Conservation (phyloP, 2,329 filamentous ascomycete species). For the Apiospora malaysiana region DNA sequence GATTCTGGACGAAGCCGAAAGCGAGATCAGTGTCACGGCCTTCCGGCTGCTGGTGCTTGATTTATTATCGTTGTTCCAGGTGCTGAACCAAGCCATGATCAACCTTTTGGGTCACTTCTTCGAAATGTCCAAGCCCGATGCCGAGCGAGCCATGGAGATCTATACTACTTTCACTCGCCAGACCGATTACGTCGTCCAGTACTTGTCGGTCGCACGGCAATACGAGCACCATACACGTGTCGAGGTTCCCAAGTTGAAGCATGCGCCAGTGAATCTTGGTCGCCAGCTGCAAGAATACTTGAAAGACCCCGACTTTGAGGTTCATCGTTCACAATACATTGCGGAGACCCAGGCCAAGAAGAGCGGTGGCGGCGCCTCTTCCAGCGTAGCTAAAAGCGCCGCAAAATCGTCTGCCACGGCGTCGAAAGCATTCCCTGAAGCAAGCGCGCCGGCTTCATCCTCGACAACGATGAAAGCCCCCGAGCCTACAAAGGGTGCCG, state of each 20-base stretch:
- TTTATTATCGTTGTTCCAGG: conserved; percentile 87
- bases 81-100: conserved; percentile 96
- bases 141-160: conserved; percentile 87
- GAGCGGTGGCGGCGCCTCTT: conserved; percentile 45
- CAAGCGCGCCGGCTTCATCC: conserved; percentile 42
- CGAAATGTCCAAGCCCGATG: conserved; percentile 94
- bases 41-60: conserved; percentile 92
- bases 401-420: conserved; percentile 45
- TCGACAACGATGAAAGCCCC: conserved; percentile 48
- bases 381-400: conserved; percentile 45
- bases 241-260: conserved; percentile 95
- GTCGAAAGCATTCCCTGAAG: conserved; percentile 48
- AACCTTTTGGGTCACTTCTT: conserved; percentile 97
- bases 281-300: conserved; percentile 93
- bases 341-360: conserved; percentile 80
- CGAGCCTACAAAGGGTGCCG: conserved; percentile 64
- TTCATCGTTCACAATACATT: conserved; percentile 89
- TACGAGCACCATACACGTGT: conserved; percentile 92
- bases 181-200: conserved; percentile 91
- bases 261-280: conserved; percentile 90
- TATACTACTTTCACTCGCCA: conserved; percentile 92
- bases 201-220: conserved; percentile 83
- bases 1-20: conserved; percentile 91
- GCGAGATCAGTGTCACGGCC: conserved; percentile 94
- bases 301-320: conserved; percentile 92